Evolutionary conservation across 177 flowering plant genomes (phyloP), one percentile per base, ranked within the genome.

Genomic region (Vitis hybrid): DNA sequence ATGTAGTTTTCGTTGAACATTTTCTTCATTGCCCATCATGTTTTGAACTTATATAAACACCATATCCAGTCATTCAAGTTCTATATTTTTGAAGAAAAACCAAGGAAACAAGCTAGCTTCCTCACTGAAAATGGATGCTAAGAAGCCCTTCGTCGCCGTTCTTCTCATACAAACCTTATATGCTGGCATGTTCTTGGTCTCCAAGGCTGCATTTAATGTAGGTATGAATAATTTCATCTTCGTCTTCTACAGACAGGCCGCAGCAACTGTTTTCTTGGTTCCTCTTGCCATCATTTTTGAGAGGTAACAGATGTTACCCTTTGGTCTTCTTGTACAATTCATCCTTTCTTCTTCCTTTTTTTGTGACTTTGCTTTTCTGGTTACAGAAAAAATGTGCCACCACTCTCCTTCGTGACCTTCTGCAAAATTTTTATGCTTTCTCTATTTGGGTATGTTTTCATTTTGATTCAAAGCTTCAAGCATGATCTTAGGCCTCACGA

Each of bases 141-240:
- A 76, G 71, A 87, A 82, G 75, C 71, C 87, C n/a, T 82, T 77
- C 68, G 19, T 82, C 51, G 85, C 69, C 19, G 86, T 83, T 7
- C 13, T 82, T 24, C 62, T 78, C 2, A 71, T 86, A 63, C 90
- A 88, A 68, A 19, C 65, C 1, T 71, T 88, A n/a, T 89, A 84
- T 71, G 78, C 90, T 12, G 90, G 83, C 55, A 82, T 86, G 86
- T 79, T 81, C 71, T 67, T 89, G 77, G 78, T 88, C 38, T 81
- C 88, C n/a, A 89, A 89, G 70, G 87, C 82, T 8, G 89, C 86
- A 1, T 89, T 89, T 65, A 78, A 88, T 66, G 75, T 71, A 0
- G 94, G 94, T 2, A 85, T 88, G 89, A 89, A 85, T 78, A 80
- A 66, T 47, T 88, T 74, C 72, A 74, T 89, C 18, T 86, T 89